phyloP scores from a whole-genome alignment of 192 early-diverging fungal genomes.

The Coemansia sp. region DNA sequence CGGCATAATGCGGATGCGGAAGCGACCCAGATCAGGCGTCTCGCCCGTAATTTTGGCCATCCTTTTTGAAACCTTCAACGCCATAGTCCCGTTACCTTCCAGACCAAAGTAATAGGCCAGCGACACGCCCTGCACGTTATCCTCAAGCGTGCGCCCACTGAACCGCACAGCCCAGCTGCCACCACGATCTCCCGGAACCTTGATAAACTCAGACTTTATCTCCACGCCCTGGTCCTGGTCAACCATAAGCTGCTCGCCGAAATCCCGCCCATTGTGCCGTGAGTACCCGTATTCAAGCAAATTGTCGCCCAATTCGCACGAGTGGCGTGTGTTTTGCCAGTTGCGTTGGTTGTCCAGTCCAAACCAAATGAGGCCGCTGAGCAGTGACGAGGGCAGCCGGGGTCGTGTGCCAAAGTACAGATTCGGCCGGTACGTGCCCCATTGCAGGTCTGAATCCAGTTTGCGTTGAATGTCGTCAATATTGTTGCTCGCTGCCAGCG shows the following conservation, averaged over 20 bases:
- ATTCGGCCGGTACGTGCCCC: slow-evolving; percentile 92
- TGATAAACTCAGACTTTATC: slow-evolving; percentile 31
- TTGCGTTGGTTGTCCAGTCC: slow-evolving; percentile 61
- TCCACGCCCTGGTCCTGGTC: slow-evolving; percentile 36
- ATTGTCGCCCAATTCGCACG: slow-evolving; percentile 86
- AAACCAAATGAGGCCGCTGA: slow-evolving; percentile 95
- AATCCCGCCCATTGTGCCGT: slow-evolving; percentile 81
- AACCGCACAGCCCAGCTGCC: slow-evolving; percentile 57
- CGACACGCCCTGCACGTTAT: slow-evolving; percentile 53
- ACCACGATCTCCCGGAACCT: slow-evolving; percentile 57
- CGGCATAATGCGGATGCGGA: slow-evolving; percentile 49
- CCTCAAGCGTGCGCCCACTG: slow-evolving; percentile 59
- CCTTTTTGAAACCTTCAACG: slow-evolving; percentile 38
- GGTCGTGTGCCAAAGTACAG: slow-evolving; percentile 91
- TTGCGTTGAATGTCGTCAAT: slow-evolving; percentile 7
- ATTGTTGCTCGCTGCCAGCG: background rate
- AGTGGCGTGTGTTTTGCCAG: slow-evolving; percentile 72
- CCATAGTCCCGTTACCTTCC: slow-evolving; percentile 68
- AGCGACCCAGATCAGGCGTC: slow-evolving; percentile 71
- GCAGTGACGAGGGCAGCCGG: slow-evolving; percentile 69
- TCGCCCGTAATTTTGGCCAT: slow-evolving; percentile 56
- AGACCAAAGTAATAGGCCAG: slow-evolving; percentile 78
- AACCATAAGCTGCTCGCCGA: slow-evolving; percentile 64
- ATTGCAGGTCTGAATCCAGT: slow-evolving; percentile 63
- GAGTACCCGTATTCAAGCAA: slow-evolving; percentile 81